Conservation (phyloP, 768 basidiomycete species). For the Pisolithus orientalis region DNA sequence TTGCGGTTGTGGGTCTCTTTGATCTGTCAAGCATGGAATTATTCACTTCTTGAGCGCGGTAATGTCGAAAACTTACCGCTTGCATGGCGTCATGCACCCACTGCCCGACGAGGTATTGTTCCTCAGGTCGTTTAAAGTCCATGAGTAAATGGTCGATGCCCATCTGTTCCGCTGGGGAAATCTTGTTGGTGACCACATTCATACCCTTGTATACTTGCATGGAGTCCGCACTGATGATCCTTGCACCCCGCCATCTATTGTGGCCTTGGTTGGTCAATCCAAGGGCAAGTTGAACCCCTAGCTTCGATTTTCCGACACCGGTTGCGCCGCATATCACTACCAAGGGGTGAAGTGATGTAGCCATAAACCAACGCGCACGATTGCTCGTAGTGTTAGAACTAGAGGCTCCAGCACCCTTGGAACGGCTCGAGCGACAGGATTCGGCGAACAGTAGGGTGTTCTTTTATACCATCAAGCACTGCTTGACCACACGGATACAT, state of each 20-base stretch:
- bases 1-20: conserved; percentile 57
- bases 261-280: conserved; percentile 29
- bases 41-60: conserved; percentile 1
- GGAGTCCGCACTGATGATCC: conserved; percentile 91
- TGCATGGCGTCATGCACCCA: conserved; percentile 82
- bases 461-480: no score
- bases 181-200: conserved; percentile 93
- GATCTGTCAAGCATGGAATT: conserved; percentile 43
- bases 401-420: no score
- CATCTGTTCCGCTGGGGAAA: conserved; percentile 64
- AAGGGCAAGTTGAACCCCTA: conserved; percentile 83
- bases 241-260: conserved; percentile 49
- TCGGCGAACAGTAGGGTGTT: no score
- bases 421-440: no score
- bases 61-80: conserved; percentile 45
- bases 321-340: conserved; percentile 91
- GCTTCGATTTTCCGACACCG: conserved; percentile 90
- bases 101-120: conserved; percentile 80
- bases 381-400: no score
- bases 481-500: no score
- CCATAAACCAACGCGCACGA: no score
- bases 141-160: conserved; percentile 88
- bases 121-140: conserved; percentile 79
- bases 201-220: conserved; percentile 96
- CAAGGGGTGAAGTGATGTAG: conserved; percentile 46